Percentiles rank a stretch among this genome's conserved stretches.
phyloP scores from a whole-genome alignment of 306 rosid species.

The Benincasa hispida region DNA sequence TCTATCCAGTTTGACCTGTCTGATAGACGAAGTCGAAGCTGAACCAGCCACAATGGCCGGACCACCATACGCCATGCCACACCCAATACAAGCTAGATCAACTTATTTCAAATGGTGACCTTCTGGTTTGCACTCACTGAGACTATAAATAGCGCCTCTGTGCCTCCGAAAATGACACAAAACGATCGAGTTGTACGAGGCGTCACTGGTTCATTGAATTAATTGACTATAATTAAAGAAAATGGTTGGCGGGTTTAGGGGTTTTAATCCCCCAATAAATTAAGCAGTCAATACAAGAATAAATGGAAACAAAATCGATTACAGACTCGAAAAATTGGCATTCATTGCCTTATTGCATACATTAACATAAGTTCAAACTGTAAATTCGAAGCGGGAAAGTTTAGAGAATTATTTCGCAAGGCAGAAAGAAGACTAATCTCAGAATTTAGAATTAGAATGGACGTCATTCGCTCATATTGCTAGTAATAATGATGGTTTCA shows the following conservation, averaged over 20 bases:
- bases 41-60: constrained; percentile 36
- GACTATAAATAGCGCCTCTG: not conserved
- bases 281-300: not conserved
- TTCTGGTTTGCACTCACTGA: not conserved
- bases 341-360: not conserved
- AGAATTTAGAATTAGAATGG: not conserved
- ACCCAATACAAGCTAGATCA: not conserved
- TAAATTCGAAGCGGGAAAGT: not conserved
- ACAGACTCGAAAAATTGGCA: not conserved
- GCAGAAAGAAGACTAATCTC: not conserved
- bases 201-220: not conserved
- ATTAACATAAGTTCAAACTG: not conserved
- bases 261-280: not conserved
- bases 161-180: not conserved
- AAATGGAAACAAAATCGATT: not conserved
- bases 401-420: not conserved
- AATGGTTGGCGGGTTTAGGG: not conserved
- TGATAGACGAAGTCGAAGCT: constrained; percentile 26
- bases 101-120: not conserved
- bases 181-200: not conserved
- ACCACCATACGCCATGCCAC: constrained; percentile 47
- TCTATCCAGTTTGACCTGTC: constrained; percentile 69
- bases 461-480: not conserved
- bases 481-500: not conserved
- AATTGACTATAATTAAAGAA: not conserved